Base-by-base conservation (phyloP, 768 basidiomycete species). In the Leccinum barrowsii region DNA sequence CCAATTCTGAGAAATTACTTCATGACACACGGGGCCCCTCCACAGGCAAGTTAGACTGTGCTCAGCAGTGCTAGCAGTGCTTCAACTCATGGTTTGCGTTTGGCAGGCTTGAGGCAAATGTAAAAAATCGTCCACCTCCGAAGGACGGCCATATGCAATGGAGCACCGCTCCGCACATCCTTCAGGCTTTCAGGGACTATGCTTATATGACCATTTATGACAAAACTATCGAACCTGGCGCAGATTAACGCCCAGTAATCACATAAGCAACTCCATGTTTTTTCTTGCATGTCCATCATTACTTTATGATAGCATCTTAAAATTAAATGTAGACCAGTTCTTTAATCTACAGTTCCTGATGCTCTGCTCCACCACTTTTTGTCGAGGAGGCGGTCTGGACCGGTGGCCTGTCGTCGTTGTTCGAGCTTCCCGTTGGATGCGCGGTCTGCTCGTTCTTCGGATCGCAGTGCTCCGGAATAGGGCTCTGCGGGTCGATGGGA, bases 1-100 rank as follows among this genome's bases (percentile, higher is more conserved):
- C 87, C 90, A 2, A 82, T 92, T 61, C 71, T 92, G 59, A 86
- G 89, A 69, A 92, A 92, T 70, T 90, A 85, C 70, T 81, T 92
- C 56, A 75, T 84, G 65, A 87, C 83, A 44, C 86, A 88, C 67
- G 80, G 79, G 30, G 80, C 81, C 12, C 83, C 85, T 55, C 56
- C 63, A 54, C 70, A 73, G 65, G 70, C 62, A 69, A 74, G 71
- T 75, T 76, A 61, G 52, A 67, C 63, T 64, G 55, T 59, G 68
- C 47, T 58, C 55, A 58, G 55, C 55, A 56, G 37, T 35, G 28
- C 50, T n/a, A 34, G 32, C 63, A 61, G 50, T 42, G 51, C 59
- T 60, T 22, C 19, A 56, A 65, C 63, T 61, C 68, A 59, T 64
- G 69, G 52, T 47, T 63, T 59, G 52, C 51, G 62, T 57, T 68